phyloP scores from a whole-genome alignment of 306 rosid genomes.

The Purshia tridentata region DNA sequence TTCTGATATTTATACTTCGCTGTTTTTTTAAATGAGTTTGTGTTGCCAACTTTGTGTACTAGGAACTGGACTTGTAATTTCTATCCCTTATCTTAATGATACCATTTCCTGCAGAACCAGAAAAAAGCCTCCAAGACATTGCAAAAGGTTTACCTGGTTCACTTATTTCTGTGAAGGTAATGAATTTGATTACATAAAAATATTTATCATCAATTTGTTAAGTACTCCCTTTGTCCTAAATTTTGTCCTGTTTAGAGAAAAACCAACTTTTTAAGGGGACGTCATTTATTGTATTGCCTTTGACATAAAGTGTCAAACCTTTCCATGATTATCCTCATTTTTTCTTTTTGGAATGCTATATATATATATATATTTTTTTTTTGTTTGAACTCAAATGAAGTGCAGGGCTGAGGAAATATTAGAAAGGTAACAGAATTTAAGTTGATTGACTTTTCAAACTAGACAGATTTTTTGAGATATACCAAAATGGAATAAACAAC shows the following conservation, averaged over 20 bases:
- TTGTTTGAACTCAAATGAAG: too few relatives aligned
- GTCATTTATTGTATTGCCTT: neutral
- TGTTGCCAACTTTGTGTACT: neutral
- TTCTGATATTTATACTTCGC: neutral
- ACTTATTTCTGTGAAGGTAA: constrained; percentile 64
- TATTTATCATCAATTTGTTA: neutral
- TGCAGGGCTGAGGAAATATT: too few relatives aligned
- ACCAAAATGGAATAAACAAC: too few relatives aligned
- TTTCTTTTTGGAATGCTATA: too few relatives aligned
- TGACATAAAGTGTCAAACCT: too few relatives aligned
- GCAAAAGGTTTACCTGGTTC: constrained; percentile 58
- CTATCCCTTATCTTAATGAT: constrained; percentile 1
- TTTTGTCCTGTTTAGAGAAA: neutral
- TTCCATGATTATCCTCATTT: neutral
- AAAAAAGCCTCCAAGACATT: constrained; percentile 60
- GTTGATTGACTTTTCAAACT: too few relatives aligned
- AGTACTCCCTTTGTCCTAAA: neutral
- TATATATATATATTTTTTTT: too few relatives aligned
- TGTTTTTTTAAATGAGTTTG: neutral
- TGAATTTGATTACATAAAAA: constrained; percentile 13
- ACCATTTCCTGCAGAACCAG: constrained; percentile 53
- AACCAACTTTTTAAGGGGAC: neutral
- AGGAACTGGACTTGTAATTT: neutral
- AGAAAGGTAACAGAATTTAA: too few relatives aligned
- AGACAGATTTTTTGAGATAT: too few relatives aligned